Percentiles rank a stretch among this genome's conserved stretches.
Conservation (phyloP, 805 yeast genomes). For the Candida pini region DNA sequence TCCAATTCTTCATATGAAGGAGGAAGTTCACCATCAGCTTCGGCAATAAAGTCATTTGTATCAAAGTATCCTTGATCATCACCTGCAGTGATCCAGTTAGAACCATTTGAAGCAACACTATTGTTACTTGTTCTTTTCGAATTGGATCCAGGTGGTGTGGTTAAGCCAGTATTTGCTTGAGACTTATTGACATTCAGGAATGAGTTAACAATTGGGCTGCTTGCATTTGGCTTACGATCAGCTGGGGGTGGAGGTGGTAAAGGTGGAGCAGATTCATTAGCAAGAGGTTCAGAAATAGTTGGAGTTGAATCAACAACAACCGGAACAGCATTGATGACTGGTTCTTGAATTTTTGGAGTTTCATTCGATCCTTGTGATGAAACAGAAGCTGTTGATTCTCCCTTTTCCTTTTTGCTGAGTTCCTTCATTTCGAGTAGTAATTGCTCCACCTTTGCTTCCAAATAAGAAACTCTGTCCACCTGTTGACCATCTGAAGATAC, state of each 20-base stretch:
- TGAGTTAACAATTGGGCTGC: constrained; percentile 21
- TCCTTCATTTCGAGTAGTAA: constrained; percentile 22
- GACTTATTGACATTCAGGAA: constrained; percentile 7
- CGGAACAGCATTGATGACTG: too few relatives aligned
- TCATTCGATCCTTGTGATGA: constrained; percentile 9
- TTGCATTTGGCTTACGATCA: constrained; percentile 17
- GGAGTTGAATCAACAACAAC: constrained; percentile 2
- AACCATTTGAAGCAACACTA: background rate
- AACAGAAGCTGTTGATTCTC: constrained; percentile 11
- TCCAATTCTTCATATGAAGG: constrained; percentile 31
- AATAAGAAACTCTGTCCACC: constrained; percentile 20
- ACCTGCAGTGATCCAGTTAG: constrained; percentile 17
- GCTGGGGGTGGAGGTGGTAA: constrained; percentile 26
- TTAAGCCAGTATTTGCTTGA: background rate
- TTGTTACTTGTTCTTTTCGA: constrained; percentile 14
- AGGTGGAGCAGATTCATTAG: constrained; percentile 18
- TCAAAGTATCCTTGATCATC: constrained; percentile 13
- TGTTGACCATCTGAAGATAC: constrained; percentile 4
- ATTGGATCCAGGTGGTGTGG: background rate
- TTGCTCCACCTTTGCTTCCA: constrained; percentile 29
- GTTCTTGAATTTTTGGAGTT: too few relatives aligned
- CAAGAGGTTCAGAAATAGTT: background rate
- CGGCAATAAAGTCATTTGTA: background rate
- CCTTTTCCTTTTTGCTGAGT: constrained; percentile 8
- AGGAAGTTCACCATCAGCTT: constrained; percentile 20